phyloP scores from a whole-genome alignment of 176 grass and related monocot species.

The Tillandsia fasciculata region DNA sequence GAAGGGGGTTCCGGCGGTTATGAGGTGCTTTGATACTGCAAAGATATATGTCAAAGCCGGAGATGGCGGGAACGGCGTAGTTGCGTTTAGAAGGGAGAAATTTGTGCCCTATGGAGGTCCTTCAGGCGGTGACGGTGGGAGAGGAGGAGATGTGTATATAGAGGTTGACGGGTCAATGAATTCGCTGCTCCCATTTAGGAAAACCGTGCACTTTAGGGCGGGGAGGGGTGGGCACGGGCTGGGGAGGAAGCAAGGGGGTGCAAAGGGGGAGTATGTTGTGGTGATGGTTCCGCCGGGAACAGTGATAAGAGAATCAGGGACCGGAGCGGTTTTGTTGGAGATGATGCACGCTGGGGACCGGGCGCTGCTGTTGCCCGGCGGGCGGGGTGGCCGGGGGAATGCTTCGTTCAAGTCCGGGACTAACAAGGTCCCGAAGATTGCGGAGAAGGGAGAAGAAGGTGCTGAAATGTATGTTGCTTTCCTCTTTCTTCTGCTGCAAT shows the following conservation, averaged over 20 bases:
- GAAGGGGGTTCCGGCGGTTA: slow-evolving; percentile 91
- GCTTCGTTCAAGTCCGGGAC: slow-evolving; percentile 76
- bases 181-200: slow-evolving; percentile 85
- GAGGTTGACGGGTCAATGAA: slow-evolving; percentile 88
- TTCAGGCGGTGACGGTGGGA: slow-evolving; percentile 85
- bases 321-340: slow-evolving; percentile 55
- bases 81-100: slow-evolving; percentile 90
- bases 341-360: slow-evolving; percentile 58
- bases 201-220: slow-evolving; percentile 77
- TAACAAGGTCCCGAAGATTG: slow-evolving; percentile 78
- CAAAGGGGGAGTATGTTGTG: slow-evolving; percentile 75
- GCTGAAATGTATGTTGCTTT: slow-evolving; percentile 69
- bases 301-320: slow-evolving; percentile 46
- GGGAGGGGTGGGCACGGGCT: slow-evolving; percentile 66
- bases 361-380: slow-evolving; percentile 67
- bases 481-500: not conserved
- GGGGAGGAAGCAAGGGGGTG: slow-evolving; percentile 73
- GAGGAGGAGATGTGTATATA: slow-evolving; percentile 73
- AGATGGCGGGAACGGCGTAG: slow-evolving; percentile 84
- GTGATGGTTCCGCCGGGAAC: slow-evolving; percentile 85
- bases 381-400: slow-evolving; percentile 79
- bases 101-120: slow-evolving; percentile 83
- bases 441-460: slow-evolving; percentile 90
- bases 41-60: slow-evolving; percentile 89
- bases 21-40: slow-evolving; percentile 90